Base-by-base conservation (phyloP, 306 rosid species). In the Mimosa bimucronata region DNA sequence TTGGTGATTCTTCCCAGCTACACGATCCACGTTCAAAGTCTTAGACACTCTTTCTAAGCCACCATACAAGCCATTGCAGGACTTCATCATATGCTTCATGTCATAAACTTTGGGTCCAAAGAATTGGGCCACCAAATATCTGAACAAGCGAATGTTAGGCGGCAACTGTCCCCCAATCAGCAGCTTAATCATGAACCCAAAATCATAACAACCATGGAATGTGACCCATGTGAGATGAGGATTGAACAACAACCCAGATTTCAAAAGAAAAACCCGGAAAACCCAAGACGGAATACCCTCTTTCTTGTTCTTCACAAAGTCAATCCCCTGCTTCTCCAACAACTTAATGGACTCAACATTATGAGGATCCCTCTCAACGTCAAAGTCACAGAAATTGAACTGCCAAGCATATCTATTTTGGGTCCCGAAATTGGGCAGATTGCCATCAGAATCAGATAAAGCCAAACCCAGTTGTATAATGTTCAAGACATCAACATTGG, bases 201-300 rank as follows among this genome's bases (percentile, higher is more conserved):
- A 80, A 64, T 80, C 83, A 46, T 73, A 73, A 3, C 14, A 38
- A 6, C 74, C 6, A 6, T 80, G 83, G 13, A 80, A 80, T 3
- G 83, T 73, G 19, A 62, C 13, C 78, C 78, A 72, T 9, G 28
- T 29, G 29, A 72, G 29, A 18, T 0, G 29, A 40, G n/a, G 6
- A 4, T 60, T 72, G 15, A 28, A n/a, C 2, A 80, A 11, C 19
- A 80, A 9, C 6, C 83, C 78, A 7, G 78, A 72, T 9, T 2
- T 30, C 0, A 7, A 14, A 3, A 62, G 10, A 58, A 28, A 31
- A 26, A 0, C 30, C 16, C 48, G 34, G 14, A 79, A 79, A 16
- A 1, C 41, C 52, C 58, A 3, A 3, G 78, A 79, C 0, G 41
- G 8, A 72, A 79, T 61, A 0, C 83, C 83, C 25, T 72, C 38